Base-by-base conservation (phyloP, 1,139 yeast genomes). In the Nadsonia starkeyi-henricii region DNA sequence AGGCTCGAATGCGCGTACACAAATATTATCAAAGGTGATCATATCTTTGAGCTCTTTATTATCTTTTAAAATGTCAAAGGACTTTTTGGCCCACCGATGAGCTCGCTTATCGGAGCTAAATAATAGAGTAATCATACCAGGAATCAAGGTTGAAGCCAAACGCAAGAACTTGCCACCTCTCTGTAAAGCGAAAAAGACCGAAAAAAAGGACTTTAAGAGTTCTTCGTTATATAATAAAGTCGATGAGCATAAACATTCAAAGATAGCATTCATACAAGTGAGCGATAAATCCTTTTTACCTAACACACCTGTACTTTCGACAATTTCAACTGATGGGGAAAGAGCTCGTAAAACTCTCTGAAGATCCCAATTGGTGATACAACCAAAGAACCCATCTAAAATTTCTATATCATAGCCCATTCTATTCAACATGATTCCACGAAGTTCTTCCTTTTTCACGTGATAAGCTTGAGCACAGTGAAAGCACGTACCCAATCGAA, bases 321-420 rank as follows among this genome's bases (percentile, higher is more conserved):
- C 39, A 13, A 33, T 33, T 33, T 33, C 17, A 33, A 33, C 39
- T 4, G 39, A 33, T 9, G 39, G 12, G 12, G 39, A 12, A 3
- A 53, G 13, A 47, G 53, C 19, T 47, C 48, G 21, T 55, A 52
- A 21, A 12, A 47, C 42, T 18, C 49, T 19, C 26, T 42, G 13
- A 9, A 41, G 33, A 44, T 49, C 28, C 53, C 48, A 20, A 45
- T 45, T 44, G 44, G 36, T 28, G 42, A 47, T 43, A 23, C 42
- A 43, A 8, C 28, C 23, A 1, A 33, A 37, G 41, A 44, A 46
- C n/a, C 44, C 41, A 21, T 43, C 42, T 23, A 45, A 45, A 19
- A 36, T 28, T 20, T 48, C 48, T 41, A 41, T 23, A 7, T 41
- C 42, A 43, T 44, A 49, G 43, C 45, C 45, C 50, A 47, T 47